Evolutionary conservation across 495 filamentous ascomycete genomes (phyloP), one percentile per base, ranked within the genome.

Genomic region (Hypoxylon lienhwacheense): DNA sequence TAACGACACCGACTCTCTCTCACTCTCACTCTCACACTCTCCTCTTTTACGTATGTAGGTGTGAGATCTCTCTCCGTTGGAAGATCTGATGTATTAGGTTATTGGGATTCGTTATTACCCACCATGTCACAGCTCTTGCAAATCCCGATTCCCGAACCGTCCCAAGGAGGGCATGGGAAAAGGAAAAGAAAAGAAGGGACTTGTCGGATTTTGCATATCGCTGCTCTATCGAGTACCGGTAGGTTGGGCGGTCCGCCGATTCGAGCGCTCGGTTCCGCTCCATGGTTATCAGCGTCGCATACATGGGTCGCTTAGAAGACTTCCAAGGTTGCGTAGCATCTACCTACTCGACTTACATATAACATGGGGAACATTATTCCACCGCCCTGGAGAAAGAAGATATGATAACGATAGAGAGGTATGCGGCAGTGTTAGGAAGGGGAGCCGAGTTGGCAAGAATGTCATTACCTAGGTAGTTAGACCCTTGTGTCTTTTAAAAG

Each of bases 151-250:
- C 34, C 51, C 46, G 51, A 55, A 22, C 19, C 15, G 17, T 20
- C 25, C 20, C 36, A 22, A 25, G 10, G 8, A 24, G 37, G 10
- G 8, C 7, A 20, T 32, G 29, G 32, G 20, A 31, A 49, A 45
- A 32, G 0, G 7, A 37, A 28, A 45, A 32, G 0, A 5, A 37
- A 28, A n/a, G n/a, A n/a, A n/a, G n/a, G n/a, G n/a, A n/a, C 15
- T 39, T 50, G 46, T 11, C 24, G 50, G 49, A 45, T 24, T 28
- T 47, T 47, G 35, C 47, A 59, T 47, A 60, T 60, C 45, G 44
- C 57, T 55, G 50, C 57, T 55, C 19, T 52, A 53, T 55, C 51
- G 45, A 61, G 52, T 55, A 55, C 58, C 52, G 47, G 33, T 28
- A 47, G 58, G 31, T 36, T 51, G 58, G 58, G 52, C 46, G 52